Conservation (phyloP, 768 basidiomycete genomes). For the Coprinopsis marcescibilis region DNA sequence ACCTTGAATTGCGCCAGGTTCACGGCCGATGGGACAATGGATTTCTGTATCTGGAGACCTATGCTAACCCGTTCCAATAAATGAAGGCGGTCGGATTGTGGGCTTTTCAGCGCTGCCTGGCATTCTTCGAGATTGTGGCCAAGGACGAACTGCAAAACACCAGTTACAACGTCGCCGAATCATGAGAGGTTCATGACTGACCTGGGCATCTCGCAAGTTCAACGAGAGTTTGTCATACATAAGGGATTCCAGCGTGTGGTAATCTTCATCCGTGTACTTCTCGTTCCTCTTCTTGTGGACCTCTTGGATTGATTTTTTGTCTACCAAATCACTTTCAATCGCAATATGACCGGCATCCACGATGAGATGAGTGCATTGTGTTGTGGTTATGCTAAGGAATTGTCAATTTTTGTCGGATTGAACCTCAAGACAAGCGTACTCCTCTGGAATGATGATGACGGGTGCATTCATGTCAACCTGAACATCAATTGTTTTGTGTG, state of each 20-base stretch:
- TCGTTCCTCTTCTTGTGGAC: conserved; percentile 80
- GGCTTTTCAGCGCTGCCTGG: conserved; percentile 65
- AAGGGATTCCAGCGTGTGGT: conserved; percentile 74
- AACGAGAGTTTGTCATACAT: conserved; percentile 94
- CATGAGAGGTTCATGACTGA: conserved; percentile 24
- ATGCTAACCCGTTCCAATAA: conserved; percentile 90
- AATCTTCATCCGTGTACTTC: conserved; percentile 84
- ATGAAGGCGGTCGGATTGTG: conserved; percentile 61
- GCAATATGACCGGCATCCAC: conserved; percentile 97
- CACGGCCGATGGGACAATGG: conserved; percentile 80
- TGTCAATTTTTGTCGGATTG: conserved; percentile 5
- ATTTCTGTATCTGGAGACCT: conserved; percentile 83
- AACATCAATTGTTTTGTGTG: conserved; percentile 94
- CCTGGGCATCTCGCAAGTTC: conserved; percentile 85
- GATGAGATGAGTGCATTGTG: conserved; percentile 78
- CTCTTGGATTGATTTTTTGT: conserved; percentile 71
- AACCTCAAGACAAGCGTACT: too few relatives aligned
- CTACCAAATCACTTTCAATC: conserved; percentile 83
- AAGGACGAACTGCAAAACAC: conserved; percentile 66
- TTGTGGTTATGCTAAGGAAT: conserved; percentile 59
- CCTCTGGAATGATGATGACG: conserved; percentile 94
- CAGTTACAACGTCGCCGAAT: conserved; percentile 30
- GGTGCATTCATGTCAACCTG: conserved; percentile 96
- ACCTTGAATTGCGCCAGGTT: conserved; percentile 87
- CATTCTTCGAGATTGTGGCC: conserved; percentile 81